Base-by-base conservation (phyloP, 192 early-diverging fungal species). In the Gamsiella multidivaricata region DNA sequence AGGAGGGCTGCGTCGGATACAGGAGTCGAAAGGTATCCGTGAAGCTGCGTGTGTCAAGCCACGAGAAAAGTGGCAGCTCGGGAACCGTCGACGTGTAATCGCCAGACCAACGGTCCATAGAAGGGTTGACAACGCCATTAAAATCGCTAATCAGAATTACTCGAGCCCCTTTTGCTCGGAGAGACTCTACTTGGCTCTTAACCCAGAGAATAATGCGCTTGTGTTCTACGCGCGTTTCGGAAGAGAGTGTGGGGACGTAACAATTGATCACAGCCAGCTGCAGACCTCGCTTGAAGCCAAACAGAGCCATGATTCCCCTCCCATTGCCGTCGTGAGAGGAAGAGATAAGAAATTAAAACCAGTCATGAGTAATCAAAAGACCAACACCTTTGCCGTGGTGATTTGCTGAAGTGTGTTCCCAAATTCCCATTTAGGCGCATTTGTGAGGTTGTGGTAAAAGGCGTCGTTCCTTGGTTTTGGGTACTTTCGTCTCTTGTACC, bases 51-150 rank as follows among this genome's bases (percentile, higher is more conserved):
- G 28, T 10, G 23, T 9, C 7, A 2, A 65, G 46, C 62, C 62
- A 65, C 17, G 32, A 31, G 51, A 54, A 65, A 3, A 65, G 36
- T 23, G 34, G 32, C 4, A 52, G 62, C 18, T 65, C 62, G 26
- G 62, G 62, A 3, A 36, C 29, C 2, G 39, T 0, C 15, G 50
- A 22, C 17, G 51, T 54, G 25, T 23, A 18, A 7, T 15, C 28
- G 2, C 0, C 18, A 36, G 6, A 41, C 20, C 47, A 33, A 15
- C 62, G 33, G 26, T 65, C 62, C 18, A 65, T 52, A 8, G 51
- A 42, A 12, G 62, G 62, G n/a, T n/a, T n/a, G n/a, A n/a, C n/a
- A n/a, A n/a, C n/a, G n/a, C n/a, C n/a, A n/a, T n/a, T n/a, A n/a
- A 65, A 65, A 33, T 65, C 62, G 3, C 62, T 51, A 15, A 54